phyloP scores from a whole-genome alignment of 1,284 basidiomycete genomes.

The Apiotrichum domesticum region DNA sequence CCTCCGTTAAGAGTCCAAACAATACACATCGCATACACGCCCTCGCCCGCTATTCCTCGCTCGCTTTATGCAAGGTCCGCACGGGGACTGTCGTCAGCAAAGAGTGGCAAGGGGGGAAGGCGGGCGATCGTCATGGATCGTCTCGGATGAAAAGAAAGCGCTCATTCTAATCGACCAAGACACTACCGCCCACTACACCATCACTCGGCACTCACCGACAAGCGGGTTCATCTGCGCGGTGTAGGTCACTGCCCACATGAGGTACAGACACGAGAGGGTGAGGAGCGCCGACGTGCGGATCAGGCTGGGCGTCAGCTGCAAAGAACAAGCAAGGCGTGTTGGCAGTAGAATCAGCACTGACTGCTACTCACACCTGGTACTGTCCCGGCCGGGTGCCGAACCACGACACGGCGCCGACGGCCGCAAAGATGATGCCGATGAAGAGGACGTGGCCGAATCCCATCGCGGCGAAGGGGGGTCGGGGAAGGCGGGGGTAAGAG shows the following conservation, averaged over 20 bases:
- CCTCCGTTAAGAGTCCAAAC: too few species aligned
- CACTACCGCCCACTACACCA: too few species aligned
- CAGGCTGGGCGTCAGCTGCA: slow-evolving; percentile 52
- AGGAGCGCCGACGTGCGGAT: slow-evolving; percentile 72
- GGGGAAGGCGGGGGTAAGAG: not conserved
- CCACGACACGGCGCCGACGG: slow-evolving; percentile 61
- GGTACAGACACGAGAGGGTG: slow-evolving; percentile 71
- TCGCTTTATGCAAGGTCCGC: too few species aligned
- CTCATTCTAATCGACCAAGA: too few species aligned
- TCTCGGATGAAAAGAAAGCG: too few species aligned
- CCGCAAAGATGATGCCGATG: slow-evolving; percentile 44
- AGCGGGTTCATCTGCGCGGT: slow-evolving; percentile 84
- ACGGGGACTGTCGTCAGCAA: too few species aligned
- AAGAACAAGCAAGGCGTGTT: too few species aligned
- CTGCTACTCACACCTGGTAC: slow-evolving; percentile 68
- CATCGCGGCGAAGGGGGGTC: slow-evolving; percentile 12
- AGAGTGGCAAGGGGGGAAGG: too few species aligned
- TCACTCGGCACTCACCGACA: slow-evolving; percentile 55
- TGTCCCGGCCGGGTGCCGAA: slow-evolving; percentile 73
- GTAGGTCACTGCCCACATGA: slow-evolving; percentile 93
- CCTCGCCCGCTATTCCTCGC: too few species aligned
- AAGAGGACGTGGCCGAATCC: slow-evolving; percentile 38
- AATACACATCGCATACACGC: too few species aligned
- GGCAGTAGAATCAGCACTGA: not conserved
- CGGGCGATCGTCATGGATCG: too few species aligned